Evolutionary conservation across 2,329 filamentous ascomycete genomes (phyloP).

Genomic region (Phoma sp.): DNA sequence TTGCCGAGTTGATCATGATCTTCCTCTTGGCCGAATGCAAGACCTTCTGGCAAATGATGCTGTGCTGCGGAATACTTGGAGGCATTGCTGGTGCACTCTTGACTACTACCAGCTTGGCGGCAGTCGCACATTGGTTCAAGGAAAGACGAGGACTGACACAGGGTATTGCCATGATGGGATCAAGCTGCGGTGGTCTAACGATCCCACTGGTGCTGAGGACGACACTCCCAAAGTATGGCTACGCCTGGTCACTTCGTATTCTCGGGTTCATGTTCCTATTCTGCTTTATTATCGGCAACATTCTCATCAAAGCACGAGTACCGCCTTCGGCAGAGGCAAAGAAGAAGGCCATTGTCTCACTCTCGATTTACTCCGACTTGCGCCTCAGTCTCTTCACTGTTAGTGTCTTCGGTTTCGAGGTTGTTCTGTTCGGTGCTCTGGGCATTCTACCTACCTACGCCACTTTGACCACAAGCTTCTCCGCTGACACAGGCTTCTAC

Average conservation of each 20-base stretch:
- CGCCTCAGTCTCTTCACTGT: constrained; percentile 47
- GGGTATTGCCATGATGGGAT: constrained; percentile 51
- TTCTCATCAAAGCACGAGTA: constrained; percentile 47
- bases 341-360: constrained; percentile 46
- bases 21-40: constrained; percentile 44
- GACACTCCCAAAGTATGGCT: constrained; percentile 47
- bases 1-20: constrained; percentile 37
- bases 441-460: constrained; percentile 53
- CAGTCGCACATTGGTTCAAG: constrained; percentile 52
- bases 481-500: constrained; percentile 44
- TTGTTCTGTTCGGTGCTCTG: constrained; percentile 51
- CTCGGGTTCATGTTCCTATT: constrained; percentile 47
- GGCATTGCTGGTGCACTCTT: constrained; percentile 51
- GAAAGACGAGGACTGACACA: constrained; percentile 46
- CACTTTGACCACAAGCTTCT: constrained; percentile 46
- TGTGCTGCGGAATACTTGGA: constrained; percentile 50
- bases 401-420: constrained; percentile 46
- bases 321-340: constrained; percentile 38
- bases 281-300: constrained; percentile 44
- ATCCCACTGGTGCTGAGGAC: constrained; percentile 47
- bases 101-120: constrained; percentile 46
- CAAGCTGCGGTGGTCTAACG: constrained; percentile 44
- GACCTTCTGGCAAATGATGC: constrained; percentile 54
- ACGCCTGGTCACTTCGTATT: constrained; percentile 49
- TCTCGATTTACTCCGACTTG: constrained; percentile 44